Evolutionary conservation across 192 early-diverging fungal species (phyloP).

Genomic region (Diversispora epigaea): DNA sequence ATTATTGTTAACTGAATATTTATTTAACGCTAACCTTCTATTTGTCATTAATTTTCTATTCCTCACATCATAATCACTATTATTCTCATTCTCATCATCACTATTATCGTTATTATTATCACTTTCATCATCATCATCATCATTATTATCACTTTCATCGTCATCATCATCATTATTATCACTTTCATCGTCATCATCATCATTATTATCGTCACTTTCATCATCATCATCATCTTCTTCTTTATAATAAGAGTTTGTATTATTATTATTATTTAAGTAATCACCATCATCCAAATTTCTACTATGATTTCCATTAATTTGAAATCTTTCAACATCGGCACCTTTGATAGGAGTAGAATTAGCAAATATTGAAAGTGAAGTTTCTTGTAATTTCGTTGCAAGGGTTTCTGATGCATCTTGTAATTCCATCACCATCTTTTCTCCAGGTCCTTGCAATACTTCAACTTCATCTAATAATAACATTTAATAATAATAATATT

Average conservation of each 20-base stretch:
- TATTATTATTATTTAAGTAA: background rate
- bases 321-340: conserved; percentile 17
- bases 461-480: conserved; percentile 33
- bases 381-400: conserved; percentile 65
- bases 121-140: conserved; percentile 45
- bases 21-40: too few relatives aligned
- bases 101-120: conserved; percentile 46
- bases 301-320: conserved; percentile 15
- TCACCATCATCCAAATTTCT: background rate
- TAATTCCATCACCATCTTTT: conserved; percentile 89
- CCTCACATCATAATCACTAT: conserved; percentile 53
- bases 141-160: conserved; percentile 50
- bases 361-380: conserved; percentile 69
- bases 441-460: conserved; percentile 65
- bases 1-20: too few relatives aligned
- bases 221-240: conserved; percentile 25
- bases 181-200: conserved; percentile 37
- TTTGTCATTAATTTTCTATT: too few relatives aligned
- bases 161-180: conserved; percentile 39
- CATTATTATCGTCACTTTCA: conserved; percentile 28
- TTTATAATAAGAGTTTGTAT: background rate
- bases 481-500: conserved; percentile 19
- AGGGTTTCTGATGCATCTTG: conserved; percentile 81
- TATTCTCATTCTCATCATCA: conserved; percentile 48
- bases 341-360: conserved; percentile 60